Evolutionary conservation across 352 stramenopile species (phyloP), one percentile per base, ranked within the genome.

Genomic region (Phytophthora idaei): DNA sequence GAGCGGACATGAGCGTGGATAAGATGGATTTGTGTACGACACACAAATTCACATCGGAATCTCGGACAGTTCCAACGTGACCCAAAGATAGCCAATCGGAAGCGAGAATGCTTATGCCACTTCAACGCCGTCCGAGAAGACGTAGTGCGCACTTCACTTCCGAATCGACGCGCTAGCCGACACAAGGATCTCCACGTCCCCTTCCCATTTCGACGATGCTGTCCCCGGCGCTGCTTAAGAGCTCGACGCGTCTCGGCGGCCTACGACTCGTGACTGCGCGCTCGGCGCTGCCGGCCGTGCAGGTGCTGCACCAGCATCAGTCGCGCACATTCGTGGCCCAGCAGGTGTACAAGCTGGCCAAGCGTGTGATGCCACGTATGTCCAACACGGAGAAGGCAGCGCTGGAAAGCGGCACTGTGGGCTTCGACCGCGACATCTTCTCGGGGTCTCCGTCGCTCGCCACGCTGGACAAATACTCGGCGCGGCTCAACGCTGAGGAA

Each of bases 341-440:
- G 39, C 89, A 89, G 57, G 71, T 98, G 25, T 98, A 98, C 83
- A 95, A 97, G 61, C 81, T 97, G 68, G 95, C 95, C 6, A 98
- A 97, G 80, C 87, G 93, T 52, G 96, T 98, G 73, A 98, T 99
- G 93, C 95, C 95, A 58, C 83, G 92, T 60, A 98, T 99, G 83
- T 97, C 87, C 12, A 90, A 97, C 74, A 99, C 95, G 32, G 95
- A 99, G 72, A 97, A 98, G 75, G 95, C 97, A 57, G 95, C 95
- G 51, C 80, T 99, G 34, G 94, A 97, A 51, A 98, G 91, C 78
- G 95, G 95, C 57, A 98, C 95, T 5, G 97, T 99, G 65, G 95
- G 94, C 52, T 99, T 99, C 74, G 97, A 99, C 74, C 90, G 95
- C 57, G 97, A 99, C 61, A 98, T 99, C 63, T 99, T 99, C 78